Conservation (phyloP, 345 rosid genomes). For the Rhodamnia argentea region DNA sequence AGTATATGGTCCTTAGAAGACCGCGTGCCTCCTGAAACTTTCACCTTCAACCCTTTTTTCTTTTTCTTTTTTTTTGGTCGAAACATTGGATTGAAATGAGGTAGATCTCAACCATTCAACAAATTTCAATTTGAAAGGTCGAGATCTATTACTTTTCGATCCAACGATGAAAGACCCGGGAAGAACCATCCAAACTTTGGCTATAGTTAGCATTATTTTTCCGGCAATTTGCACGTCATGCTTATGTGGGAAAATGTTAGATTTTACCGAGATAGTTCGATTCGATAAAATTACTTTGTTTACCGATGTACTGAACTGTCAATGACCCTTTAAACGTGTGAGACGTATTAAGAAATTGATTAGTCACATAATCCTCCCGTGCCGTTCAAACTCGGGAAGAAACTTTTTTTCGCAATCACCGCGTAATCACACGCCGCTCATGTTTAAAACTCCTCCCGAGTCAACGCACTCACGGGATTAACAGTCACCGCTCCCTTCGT, state of each 20-base stretch:
- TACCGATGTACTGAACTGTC: too few relatives aligned
- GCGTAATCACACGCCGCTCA: not conserved
- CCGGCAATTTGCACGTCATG: not conserved
- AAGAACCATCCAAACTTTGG: not conserved
- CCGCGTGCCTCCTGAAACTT: too few relatives aligned
- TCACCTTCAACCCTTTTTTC: too few relatives aligned
- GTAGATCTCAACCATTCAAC: not conserved
- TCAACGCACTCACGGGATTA: not conserved
- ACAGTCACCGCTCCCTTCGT: not conserved
- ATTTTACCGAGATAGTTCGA: not conserved
- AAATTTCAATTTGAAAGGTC: not conserved
- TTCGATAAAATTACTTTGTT: not conserved
- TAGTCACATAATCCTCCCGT: not conserved
- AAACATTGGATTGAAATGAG: not conserved
- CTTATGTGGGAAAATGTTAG: not conserved
- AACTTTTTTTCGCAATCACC: not conserved
- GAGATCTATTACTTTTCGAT: not conserved
- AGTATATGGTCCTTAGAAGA: too few relatives aligned
- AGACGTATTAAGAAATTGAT: not conserved
- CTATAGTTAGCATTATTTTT: not conserved
- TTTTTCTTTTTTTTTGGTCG: too few relatives aligned
- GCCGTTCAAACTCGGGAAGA: not conserved
- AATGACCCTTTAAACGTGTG: not conserved
- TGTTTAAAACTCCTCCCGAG: not conserved
- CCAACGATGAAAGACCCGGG: not conserved